These are phyloP conservation scores for Boletus barrowsii DNA, from an alignment of 768 basidiomycete genomes.

Conservation along the genomic window DNA sequence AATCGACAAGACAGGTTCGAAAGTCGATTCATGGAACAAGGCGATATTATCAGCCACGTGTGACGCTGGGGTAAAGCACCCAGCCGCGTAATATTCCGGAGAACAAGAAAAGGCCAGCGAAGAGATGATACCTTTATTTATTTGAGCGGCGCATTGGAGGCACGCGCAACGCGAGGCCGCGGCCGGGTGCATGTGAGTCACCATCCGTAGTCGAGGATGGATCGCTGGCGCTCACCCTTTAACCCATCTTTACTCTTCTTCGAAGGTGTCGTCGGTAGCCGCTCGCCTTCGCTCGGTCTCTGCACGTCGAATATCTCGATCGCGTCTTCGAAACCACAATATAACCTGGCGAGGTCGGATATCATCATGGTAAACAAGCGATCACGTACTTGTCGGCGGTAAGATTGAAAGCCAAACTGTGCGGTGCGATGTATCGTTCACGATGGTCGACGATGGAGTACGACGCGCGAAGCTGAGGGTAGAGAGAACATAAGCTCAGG, in stretches of 20 bases:
- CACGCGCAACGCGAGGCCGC: too few relatives aligned
- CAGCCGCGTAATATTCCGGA: constrained; percentile 74
- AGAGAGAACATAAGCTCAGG: not conserved
- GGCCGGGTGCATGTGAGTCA: too few relatives aligned
- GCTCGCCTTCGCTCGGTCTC: constrained; percentile 67
- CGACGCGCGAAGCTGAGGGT: constrained; percentile 77
- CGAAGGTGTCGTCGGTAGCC: constrained; percentile 66
- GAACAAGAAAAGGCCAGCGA: constrained; percentile 72
- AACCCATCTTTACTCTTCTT: constrained; percentile 82
- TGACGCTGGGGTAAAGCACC: constrained; percentile 56
- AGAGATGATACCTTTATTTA: constrained; percentile 77
- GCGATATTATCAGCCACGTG: constrained; percentile 53
- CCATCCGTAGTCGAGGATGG: not conserved
- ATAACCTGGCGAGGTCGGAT: constrained; percentile 44
- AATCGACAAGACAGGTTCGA: constrained; percentile 59
- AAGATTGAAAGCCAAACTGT: constrained; percentile 75
- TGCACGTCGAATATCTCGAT: constrained; percentile 83
- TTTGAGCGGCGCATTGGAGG: not conserved
- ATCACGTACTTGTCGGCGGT: constrained; percentile 55
- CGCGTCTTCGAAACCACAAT: constrained; percentile 83
- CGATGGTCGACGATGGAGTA: constrained; percentile 91
- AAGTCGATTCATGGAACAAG: constrained; percentile 60
- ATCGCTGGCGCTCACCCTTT: constrained; percentile 56
- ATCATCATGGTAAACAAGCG: not conserved
- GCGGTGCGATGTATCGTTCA: constrained; percentile 88